phyloP scores from a whole-genome alignment of 2,329 filamentous ascomycete genomes.

The Diaporthe helianthi region DNA sequence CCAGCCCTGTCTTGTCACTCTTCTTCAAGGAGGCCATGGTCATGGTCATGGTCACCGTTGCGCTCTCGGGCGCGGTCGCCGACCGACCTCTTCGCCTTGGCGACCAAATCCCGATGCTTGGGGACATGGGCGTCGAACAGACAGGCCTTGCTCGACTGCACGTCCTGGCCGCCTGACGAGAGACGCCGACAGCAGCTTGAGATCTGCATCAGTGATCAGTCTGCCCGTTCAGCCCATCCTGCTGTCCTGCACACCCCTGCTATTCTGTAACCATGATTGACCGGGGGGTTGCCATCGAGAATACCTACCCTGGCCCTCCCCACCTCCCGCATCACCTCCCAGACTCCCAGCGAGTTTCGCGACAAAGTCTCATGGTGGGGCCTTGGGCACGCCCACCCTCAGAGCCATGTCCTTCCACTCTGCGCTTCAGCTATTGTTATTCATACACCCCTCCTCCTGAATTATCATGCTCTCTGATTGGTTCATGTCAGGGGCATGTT shows the following conservation, averaged over 20 bases:
- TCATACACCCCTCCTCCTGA: constrained; percentile 34
- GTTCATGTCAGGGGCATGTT: constrained; percentile 46
- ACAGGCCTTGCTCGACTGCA: constrained; percentile 2
- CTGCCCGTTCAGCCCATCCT: constrained; percentile 32
- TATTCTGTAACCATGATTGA: constrained; percentile 29
- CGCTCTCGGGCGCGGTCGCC: constrained; percentile 7
- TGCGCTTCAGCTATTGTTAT: constrained; percentile 18
- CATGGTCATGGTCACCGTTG: not conserved
- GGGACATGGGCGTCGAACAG: not conserved
- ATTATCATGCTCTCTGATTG: constrained; percentile 46
- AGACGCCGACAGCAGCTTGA: constrained; percentile 38
- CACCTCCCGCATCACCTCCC: constrained; percentile 38
- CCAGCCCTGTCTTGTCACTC: constrained; percentile 22
- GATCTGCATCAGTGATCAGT: constrained; percentile 41
- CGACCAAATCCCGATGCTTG: constrained; percentile 13
- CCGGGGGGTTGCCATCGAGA: constrained; percentile 20
- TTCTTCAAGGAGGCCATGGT: constrained; percentile 13
- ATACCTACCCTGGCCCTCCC: constrained; percentile 33
- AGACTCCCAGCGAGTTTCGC: constrained; percentile 36
- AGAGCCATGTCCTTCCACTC: constrained; percentile 26
- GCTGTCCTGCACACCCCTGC: constrained; percentile 35
- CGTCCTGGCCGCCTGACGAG: constrained; percentile 33
- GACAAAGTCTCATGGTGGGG: constrained; percentile 36
- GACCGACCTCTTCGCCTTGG: constrained; percentile 8
- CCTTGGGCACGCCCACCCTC: constrained; percentile 31